Base-by-base conservation (phyloP, 1,284 basidiomycete genomes). In the Ustanciosporium gigantosporum region DNA sequence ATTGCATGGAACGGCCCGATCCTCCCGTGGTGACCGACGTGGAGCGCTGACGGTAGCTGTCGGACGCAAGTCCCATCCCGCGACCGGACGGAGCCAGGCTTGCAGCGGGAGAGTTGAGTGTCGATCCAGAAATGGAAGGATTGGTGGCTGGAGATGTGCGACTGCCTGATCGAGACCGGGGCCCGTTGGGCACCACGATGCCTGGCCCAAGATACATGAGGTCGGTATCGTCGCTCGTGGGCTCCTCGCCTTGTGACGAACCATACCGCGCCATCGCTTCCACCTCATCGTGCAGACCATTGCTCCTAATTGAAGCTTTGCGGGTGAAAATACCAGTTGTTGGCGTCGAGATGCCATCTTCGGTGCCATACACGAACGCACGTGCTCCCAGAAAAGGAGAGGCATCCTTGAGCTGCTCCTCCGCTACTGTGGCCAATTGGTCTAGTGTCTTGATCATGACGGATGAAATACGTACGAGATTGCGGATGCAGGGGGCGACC, bases 121-220 rank as follows among this genome's bases (percentile, higher is more conserved):
- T 41, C 24, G 62, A 51, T 13, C 41, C 44, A 15, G 38, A 16
- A 0, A 50, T 47, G 5, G 62, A 16, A 4, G 29, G 7, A 5
- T 13, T 3, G n/a, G 38, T 16, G n/a, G n/a, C n/a, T n/a, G n/a
- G n/a, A n/a, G n/a, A n/a, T 14, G 23, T 31, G 11, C 47, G 46
- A 29, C 47, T 46, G 35, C 32, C 47, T 13, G 51, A 55, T 21
- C 55, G 29, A 3, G 60, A 42, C 3, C 66, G 39, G 4, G 67
- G 67, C 0, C 69, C 69, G 24, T 71, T 70, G 8, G 69, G 69
- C 25, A 70, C 70, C 13, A 57, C 62, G 14, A 72, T 59, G 27
- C 66, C 70, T 16, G 70, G 70, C 9, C 68, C 68, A 13, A 69
- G 51, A 32, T 64, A 73, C 66, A 73, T 69, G 41, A 69, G 65